Conservation (phyloP, 164 flowering plant species). For the Stephania japonica region DNA sequence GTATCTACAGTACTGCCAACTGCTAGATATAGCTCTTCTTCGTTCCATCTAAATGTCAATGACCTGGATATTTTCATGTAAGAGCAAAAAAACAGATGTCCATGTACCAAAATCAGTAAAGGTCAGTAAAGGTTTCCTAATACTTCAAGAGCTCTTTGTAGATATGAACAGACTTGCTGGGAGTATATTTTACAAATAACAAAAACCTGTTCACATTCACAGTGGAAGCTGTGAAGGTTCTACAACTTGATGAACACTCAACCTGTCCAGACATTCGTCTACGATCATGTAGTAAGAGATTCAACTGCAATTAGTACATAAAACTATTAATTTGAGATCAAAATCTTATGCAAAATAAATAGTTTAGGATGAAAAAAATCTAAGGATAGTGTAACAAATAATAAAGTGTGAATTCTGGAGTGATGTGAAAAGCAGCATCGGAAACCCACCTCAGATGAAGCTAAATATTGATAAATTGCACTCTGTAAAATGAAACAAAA, state of each 20-base stretch:
- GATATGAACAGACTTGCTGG: neutral
- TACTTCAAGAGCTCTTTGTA: neutral
- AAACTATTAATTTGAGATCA: neutral
- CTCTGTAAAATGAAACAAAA: conserved; percentile 46
- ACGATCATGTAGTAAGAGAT: conserved; percentile 54
- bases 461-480: conserved; percentile 67
- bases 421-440: neutral
- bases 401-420: neutral
- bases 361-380: neutral
- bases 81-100: conserved; percentile 5
- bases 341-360: neutral
- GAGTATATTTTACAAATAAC: neutral
- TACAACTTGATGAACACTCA: conserved; percentile 16
- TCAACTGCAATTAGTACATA: conserved; percentile 42
- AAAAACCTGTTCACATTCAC: conserved; percentile 24
- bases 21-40: conserved; percentile 59
- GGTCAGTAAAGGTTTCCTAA: neutral
- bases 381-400: neutral
- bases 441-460: conserved; percentile 66
- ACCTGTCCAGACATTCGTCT: conserved; percentile 59
- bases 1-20: conserved; percentile 43
- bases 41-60: conserved; percentile 42
- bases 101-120: conserved; percentile 9
- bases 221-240: conserved; percentile 17
- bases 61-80: conserved; percentile 22